A percentile compares a stretch with the other conserved stretches of the same genome.
Evolutionary conservation across 371 early-diverging fungal genomes (phyloP).

Genomic region (Blastocladiella emersonii): DNA sequence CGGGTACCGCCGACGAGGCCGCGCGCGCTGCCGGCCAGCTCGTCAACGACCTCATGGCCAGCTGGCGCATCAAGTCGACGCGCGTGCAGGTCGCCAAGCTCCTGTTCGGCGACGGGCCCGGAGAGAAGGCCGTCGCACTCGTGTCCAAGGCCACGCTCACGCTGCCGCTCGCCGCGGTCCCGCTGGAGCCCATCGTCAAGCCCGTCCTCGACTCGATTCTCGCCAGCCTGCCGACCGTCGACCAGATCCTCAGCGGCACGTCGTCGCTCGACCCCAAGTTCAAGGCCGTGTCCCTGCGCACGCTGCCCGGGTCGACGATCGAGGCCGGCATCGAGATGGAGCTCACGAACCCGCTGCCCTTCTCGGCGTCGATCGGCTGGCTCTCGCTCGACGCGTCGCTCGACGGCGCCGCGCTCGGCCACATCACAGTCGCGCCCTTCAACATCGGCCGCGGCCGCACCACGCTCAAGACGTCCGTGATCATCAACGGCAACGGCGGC

Average conservation of each 20-base stretch:
- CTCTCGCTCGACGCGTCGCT: neutral
- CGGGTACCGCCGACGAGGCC: neutral
- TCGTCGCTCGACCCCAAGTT: constrained; percentile 1
- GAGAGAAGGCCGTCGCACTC: neutral
- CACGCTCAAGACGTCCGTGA: neutral
- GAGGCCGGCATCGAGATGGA: neutral
- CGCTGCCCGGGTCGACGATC: neutral
- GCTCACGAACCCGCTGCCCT: neutral
- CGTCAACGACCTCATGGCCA: neutral
- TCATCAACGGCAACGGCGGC: neutral
- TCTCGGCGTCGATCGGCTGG: constrained; percentile 1
- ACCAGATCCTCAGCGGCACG: neutral
- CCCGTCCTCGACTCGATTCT: neutral
- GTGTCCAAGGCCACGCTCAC: neutral
- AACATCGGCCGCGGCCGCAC: neutral
- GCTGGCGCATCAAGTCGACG: neutral
- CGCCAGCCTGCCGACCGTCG: neutral
- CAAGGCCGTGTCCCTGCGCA: neutral
- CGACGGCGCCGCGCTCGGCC: neutral
- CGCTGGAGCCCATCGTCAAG: neutral
- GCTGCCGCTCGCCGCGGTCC: neutral
- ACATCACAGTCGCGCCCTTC: constrained; percentile 1
- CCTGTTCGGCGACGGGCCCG: neutral
- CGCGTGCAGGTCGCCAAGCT: neutral
- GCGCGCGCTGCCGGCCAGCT: neutral